Percentiles rank a stretch among this genome's conserved stretches.
Conservation (phyloP, 805 yeast genomes). For the Saccharomycopsis amapae region DNA sequence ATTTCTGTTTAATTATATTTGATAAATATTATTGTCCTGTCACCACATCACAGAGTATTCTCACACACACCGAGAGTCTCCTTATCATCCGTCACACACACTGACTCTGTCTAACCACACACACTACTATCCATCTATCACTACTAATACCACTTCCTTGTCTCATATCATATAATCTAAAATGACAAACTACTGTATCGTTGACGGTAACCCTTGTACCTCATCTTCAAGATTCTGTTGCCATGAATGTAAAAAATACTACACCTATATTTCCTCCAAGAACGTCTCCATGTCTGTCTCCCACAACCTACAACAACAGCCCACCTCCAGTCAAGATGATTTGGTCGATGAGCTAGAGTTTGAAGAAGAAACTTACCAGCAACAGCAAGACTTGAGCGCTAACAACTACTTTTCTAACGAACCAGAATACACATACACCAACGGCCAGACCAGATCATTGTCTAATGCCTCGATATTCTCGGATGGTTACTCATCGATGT, state of each 20-base stretch:
- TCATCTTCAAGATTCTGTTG: conserved; percentile 18
- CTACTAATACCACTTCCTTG: not conserved
- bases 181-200: conserved; percentile 17
- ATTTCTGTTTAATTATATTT: too few relatives aligned
- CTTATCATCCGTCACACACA: not conserved
- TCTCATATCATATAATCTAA: not conserved
- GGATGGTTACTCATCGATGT: not conserved
- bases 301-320: not conserved
- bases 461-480: not conserved
- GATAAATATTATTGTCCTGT: too few relatives aligned
- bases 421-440: too few relatives aligned
- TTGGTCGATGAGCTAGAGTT: conserved; percentile 17
- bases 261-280: conserved; percentile 11
- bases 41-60: too few relatives aligned
- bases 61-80: not conserved
- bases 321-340: conserved; percentile 3
- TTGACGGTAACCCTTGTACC: conserved; percentile 20
- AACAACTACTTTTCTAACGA: not conserved
- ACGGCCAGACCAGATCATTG: not conserved
- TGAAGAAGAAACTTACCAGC: conserved; percentile 18
- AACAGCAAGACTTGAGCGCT: not conserved
- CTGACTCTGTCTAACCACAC: too few relatives aligned
- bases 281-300: not conserved
- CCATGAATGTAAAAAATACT: conserved; percentile 19
- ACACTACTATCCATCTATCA: too few relatives aligned